A percentile compares a stretch with the other conserved stretches of the same genome.
Conservation (phyloP, 2,329 filamentous ascomycete genomes). For the Orbilia oligospora region DNA sequence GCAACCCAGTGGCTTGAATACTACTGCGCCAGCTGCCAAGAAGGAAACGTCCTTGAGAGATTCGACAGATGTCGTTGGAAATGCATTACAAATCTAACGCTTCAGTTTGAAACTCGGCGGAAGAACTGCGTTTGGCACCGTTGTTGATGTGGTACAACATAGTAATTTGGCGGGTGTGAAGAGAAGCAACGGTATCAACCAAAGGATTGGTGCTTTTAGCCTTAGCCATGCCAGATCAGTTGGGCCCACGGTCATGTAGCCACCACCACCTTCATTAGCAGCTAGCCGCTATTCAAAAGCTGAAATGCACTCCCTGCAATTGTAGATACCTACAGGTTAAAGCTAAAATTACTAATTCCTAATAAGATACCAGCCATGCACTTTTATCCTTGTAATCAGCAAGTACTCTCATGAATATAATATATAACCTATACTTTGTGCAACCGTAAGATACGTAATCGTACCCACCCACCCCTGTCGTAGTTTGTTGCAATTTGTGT, state of each 20-base stretch:
- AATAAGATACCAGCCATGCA: not conserved
- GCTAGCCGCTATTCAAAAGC: not conserved
- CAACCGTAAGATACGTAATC: not conserved
- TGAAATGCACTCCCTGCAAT: not conserved
- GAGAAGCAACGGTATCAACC: not conserved
- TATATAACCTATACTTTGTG: not conserved
- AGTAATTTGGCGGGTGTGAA: slow-evolving; percentile 27
- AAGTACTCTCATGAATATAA: too few species aligned
- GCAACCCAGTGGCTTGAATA: slow-evolving; percentile 22
- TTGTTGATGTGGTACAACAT: slow-evolving; percentile 5
- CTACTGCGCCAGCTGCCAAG: slow-evolving; percentile 8
- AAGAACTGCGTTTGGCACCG: slow-evolving; percentile 25
- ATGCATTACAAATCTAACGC: slow-evolving; percentile 19
- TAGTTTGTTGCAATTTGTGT: slow-evolving; percentile 41
- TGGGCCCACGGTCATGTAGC: not conserved
- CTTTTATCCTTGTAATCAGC: too few species aligned
- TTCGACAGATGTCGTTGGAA: slow-evolving; percentile 11
- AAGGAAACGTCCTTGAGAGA: slow-evolving; percentile 11
- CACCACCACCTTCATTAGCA: too few species aligned
- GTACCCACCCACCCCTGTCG: not conserved
- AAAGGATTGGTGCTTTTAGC: not conserved
- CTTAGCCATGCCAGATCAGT: too few species aligned
- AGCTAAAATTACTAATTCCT: not conserved
- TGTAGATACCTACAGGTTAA: too few species aligned
- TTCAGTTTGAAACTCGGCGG: slow-evolving; percentile 5